Evolutionary conservation across 352 stramenopile species (phyloP).

Genomic region (Globisporangium iwayamae): DNA sequence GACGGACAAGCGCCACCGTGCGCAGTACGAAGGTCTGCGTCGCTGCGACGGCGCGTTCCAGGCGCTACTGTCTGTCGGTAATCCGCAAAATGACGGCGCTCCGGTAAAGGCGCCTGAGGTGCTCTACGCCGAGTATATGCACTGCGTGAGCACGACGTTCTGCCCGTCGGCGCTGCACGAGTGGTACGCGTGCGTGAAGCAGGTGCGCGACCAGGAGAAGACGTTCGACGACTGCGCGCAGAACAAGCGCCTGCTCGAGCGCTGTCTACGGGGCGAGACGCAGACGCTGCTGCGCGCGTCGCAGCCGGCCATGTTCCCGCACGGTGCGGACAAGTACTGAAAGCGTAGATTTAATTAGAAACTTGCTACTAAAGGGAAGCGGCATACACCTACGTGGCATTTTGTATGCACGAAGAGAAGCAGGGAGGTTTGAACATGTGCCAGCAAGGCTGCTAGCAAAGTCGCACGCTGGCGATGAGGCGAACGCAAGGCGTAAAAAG

Average conservation of each 20-base stretch:
- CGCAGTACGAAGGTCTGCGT: conserved; percentile 47
- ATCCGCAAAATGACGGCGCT: conserved; percentile 12
- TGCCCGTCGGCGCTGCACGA: conserved; percentile 47
- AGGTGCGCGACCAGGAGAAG: conserved; percentile 32
- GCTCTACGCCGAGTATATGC: conserved; percentile 63
- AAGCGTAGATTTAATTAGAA: background rate
- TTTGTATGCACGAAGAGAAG: background rate
- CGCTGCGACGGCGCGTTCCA: conserved; percentile 52
- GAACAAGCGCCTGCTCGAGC: conserved; percentile 65
- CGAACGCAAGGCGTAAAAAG: background rate
- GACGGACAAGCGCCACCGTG: conserved; percentile 29
- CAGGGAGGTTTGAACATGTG: background rate
- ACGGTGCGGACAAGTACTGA: background rate
- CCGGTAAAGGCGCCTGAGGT: conserved; percentile 31
- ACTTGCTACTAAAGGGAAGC: background rate
- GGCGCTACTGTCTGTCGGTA: conserved; percentile 33
- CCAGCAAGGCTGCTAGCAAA: background rate
- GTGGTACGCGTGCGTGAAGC: conserved; percentile 52
- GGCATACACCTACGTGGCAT: background rate
- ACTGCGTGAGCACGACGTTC: conserved; percentile 49
- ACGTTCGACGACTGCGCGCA: conserved; percentile 41
- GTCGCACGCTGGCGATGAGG: background rate
- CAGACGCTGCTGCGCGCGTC: conserved; percentile 58
- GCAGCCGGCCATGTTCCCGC: conserved; percentile 60
- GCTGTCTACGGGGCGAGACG: conserved; percentile 65